phyloP scores from a whole-genome alignment of 2,329 filamentous ascomycete genomes.

The Neospermospora avenae region DNA sequence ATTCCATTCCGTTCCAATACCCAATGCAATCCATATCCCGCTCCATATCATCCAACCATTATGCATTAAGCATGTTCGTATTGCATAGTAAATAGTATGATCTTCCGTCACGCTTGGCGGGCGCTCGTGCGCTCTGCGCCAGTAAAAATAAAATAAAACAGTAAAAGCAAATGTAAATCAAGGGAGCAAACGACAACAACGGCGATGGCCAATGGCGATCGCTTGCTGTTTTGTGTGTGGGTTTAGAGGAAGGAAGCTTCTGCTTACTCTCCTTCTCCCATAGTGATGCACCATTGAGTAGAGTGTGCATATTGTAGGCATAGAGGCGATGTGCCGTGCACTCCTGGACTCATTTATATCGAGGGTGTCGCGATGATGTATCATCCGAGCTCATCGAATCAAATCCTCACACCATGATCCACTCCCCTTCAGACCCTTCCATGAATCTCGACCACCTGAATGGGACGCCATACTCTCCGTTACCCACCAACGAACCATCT shows the following conservation, averaged over 20 bases:
- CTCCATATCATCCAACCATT: not conserved
- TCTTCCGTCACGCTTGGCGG: not conserved
- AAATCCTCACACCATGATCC: conserved; percentile 60
- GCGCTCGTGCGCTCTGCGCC: not conserved
- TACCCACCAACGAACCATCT: conserved; percentile 11
- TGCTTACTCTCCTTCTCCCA: too few species aligned
- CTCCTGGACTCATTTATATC: too few species aligned
- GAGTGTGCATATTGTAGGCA: too few species aligned
- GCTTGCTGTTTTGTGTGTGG: not conserved
- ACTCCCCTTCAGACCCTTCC: conserved; percentile 53
- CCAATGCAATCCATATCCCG: not conserved
- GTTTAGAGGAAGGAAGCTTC: not conserved
- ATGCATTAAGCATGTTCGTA: conserved; percentile 1
- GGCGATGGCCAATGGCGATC: not conserved
- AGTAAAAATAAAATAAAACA: not conserved
- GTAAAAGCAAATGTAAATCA: not conserved
- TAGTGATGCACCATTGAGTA: too few species aligned
- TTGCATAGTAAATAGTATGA: not conserved
- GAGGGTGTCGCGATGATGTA: not conserved
- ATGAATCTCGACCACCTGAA: conserved; percentile 34
- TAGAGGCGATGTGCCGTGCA: too few species aligned
- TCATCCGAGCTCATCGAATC: not conserved
- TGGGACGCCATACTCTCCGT: conserved; percentile 21
- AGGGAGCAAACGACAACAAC: not conserved
- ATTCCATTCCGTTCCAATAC: not conserved